These are phyloP conservation scores for Blastobotrys apis DNA, from an alignment of 1,139 yeast species.

Conservation along the genomic window DNA sequence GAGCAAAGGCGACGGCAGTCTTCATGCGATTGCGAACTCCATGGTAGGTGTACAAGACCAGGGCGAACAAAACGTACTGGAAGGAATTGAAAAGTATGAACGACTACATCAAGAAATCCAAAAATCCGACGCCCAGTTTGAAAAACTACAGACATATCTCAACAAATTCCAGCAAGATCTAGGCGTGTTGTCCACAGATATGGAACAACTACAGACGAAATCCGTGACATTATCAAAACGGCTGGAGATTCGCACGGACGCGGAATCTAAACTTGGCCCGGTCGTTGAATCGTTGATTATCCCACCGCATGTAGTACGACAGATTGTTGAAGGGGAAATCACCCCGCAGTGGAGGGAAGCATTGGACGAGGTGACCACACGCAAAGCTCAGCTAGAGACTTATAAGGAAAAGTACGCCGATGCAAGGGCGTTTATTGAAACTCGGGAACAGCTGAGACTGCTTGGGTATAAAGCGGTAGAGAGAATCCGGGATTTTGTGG, in stretches of 20 bases:
- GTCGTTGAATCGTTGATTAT: conserved; percentile 67
- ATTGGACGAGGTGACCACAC: conserved; percentile 24
- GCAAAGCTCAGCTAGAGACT: neutral
- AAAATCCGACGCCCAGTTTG: conserved; percentile 39
- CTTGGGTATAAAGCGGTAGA: conserved; percentile 58
- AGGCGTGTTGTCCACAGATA: conserved; percentile 53
- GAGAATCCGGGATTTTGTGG: conserved; percentile 66
- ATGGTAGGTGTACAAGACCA: neutral
- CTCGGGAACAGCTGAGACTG: conserved; percentile 41
- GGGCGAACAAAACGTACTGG: neutral
- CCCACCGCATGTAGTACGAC: conserved; percentile 51
- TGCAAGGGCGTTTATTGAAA: conserved; percentile 27
- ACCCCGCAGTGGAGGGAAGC: conserved; percentile 36
- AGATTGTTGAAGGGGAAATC: conserved; percentile 33
- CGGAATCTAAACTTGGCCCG: conserved; percentile 62
- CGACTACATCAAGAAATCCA: conserved; percentile 40
- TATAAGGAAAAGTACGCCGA: conserved; percentile 4
- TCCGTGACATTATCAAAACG: conserved; percentile 57
- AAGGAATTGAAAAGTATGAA: conserved; percentile 28
- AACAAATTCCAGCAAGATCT: conserved; percentile 54
- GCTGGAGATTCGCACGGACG: conserved; percentile 50
- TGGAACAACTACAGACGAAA: conserved; percentile 53
- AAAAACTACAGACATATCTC: conserved; percentile 41
- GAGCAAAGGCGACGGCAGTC: neutral
- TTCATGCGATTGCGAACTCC: neutral